phyloP scores from a whole-genome alignment of 2,329 filamentous ascomycete species.

The Penicillium brasilianum region DNA sequence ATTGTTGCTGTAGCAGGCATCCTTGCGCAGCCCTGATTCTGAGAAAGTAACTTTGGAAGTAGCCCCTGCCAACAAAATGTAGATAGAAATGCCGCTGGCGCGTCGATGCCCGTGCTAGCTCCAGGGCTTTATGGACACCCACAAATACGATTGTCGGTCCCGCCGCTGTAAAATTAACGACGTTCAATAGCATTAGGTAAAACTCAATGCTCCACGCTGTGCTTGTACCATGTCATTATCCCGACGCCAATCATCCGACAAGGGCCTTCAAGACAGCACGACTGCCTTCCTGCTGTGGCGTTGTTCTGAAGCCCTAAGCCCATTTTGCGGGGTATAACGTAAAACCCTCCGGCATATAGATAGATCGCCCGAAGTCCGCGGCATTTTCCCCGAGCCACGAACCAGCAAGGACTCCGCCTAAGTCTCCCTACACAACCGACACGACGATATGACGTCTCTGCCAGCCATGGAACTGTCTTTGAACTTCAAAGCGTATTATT shows the following conservation, averaged over 20 bases:
- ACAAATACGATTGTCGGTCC: constrained; percentile 5
- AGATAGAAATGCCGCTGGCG: not conserved
- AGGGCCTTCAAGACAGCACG: not conserved
- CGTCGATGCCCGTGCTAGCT: constrained; percentile 4
- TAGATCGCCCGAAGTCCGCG: not conserved
- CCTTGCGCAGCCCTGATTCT: not conserved
- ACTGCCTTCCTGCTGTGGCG: not conserved
- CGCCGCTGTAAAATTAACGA: constrained; percentile 3
- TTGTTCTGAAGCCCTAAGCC: not conserved
- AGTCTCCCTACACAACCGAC: not conserved
- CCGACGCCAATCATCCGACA: not conserved
- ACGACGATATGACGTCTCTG: not conserved
- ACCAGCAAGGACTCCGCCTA: not conserved
- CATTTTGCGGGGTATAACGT: not conserved
- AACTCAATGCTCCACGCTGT: not conserved
- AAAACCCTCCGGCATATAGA: not conserved
- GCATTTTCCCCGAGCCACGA: not conserved
- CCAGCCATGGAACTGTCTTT: not conserved
- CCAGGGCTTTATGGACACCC: constrained; percentile 9
- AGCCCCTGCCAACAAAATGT: not conserved
- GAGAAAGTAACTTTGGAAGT: not conserved
- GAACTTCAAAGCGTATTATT: too few relatives aligned
- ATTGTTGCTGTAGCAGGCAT: not conserved
- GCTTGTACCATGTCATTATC: not conserved
- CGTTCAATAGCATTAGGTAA: not conserved